Conservation (phyloP, 306 rosid species). For the Trifolium repens region DNA sequence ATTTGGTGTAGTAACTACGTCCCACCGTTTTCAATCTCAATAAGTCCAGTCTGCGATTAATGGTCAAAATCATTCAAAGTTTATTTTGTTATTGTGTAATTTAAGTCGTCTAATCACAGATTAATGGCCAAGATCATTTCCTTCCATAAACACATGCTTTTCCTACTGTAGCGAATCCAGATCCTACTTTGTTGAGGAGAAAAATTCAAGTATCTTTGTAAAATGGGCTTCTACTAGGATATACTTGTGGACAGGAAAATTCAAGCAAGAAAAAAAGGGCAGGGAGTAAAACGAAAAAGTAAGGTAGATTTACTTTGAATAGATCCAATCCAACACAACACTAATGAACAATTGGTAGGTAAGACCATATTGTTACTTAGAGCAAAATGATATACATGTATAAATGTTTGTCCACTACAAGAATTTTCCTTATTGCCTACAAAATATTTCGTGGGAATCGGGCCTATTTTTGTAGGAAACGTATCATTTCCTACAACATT, state of each 20-base stretch:
- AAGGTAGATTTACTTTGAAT: slow-evolving; percentile 44
- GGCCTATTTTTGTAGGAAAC: no score
- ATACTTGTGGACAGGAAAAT: no score
- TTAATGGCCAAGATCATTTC: neutral
- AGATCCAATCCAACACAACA: slow-evolving; percentile 33
- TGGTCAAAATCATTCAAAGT: neutral
- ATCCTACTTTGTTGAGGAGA: neutral
- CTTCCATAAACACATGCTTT: neutral
- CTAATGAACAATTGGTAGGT: slow-evolving; percentile 43
- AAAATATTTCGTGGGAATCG: no score
- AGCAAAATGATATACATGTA: slow-evolving; percentile 51
- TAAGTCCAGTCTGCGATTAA: no score
- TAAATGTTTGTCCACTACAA: slow-evolving; percentile 36
- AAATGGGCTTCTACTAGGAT: slow-evolving; percentile 12
- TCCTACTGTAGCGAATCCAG: no score
- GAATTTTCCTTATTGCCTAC: no score
- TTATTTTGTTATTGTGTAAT: neutral
- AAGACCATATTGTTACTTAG: slow-evolving; percentile 43
- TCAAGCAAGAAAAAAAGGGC: slow-evolving; percentile 26
- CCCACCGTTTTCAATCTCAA: no score
- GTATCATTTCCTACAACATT: no score
- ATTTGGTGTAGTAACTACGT: no score
- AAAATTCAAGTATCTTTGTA: slow-evolving; percentile 39
- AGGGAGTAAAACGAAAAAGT: slow-evolving; percentile 46
- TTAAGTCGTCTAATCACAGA: neutral